These are phyloP conservation scores for Papiliotrema nemorosa DNA, from an alignment of 1,284 basidiomycete genomes.

Conservation along the genomic window DNA sequence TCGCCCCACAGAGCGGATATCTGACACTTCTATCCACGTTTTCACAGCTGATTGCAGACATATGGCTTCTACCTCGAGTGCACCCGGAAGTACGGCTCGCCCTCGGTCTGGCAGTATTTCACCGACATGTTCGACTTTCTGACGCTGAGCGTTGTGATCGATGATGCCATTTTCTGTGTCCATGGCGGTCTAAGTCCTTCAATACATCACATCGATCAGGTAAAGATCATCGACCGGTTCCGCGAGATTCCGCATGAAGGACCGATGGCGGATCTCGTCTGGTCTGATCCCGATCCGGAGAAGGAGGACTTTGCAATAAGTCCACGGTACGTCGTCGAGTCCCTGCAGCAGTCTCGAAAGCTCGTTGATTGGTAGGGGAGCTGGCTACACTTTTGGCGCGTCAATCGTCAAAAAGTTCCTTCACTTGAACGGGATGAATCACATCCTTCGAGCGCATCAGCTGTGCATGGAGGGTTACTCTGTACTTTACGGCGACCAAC, in stretches of 20 bases:
- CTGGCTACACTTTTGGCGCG: slow-evolving; percentile 97
- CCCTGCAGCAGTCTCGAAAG: too few species aligned
- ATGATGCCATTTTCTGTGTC: slow-evolving; percentile 98
- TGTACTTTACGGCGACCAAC: slow-evolving; percentile 87
- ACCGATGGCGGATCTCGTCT: slow-evolving; percentile 99
- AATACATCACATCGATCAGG: slow-evolving; percentile 98
- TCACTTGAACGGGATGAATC: slow-evolving; percentile 90
- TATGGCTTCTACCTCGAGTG: slow-evolving; percentile 99
- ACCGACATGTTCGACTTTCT: slow-evolving; percentile 99
- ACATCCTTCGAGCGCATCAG: slow-evolving; percentile 96
- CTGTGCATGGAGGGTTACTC: slow-evolving; percentile 99
- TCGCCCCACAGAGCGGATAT: slow-evolving; percentile 45
- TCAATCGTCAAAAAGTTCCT: slow-evolving; percentile 98
- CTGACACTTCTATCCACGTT: slow-evolving; percentile 29
- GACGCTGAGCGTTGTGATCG: slow-evolving; percentile 95
- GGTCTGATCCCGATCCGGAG: slow-evolving; percentile 98
- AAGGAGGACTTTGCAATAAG: slow-evolving; percentile 99
- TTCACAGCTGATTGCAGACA: slow-evolving; percentile 59
- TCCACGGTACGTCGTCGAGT: slow-evolving; percentile 63
- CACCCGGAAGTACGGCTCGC: slow-evolving; percentile 91
- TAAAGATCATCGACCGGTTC: slow-evolving; percentile 98
- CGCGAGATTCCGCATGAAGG: slow-evolving; percentile 99
- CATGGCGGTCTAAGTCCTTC: slow-evolving; percentile 98
- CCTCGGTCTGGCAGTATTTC: slow-evolving; percentile 98
- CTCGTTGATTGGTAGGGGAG: slow-evolving; percentile 66